phyloP scores from a whole-genome alignment of 768 basidiomycete species.

The Russula emetica region DNA sequence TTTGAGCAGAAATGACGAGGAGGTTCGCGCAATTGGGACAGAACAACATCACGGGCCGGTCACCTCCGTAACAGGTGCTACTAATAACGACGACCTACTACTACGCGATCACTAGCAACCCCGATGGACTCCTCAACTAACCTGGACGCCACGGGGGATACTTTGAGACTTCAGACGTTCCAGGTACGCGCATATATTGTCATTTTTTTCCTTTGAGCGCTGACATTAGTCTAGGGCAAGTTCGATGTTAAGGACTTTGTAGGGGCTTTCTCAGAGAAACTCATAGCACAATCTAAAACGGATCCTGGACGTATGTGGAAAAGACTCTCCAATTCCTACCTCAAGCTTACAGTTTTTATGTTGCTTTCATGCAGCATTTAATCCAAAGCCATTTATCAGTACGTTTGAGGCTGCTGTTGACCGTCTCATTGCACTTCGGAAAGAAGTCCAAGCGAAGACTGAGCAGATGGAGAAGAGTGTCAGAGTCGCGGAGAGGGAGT shows the following conservation, averaged over 20 bases:
- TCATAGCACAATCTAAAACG: conserved; percentile 80
- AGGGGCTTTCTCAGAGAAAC: conserved; percentile 76
- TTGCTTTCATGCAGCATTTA: conserved; percentile 62
- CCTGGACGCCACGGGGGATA: conserved; percentile 10
- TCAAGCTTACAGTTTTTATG: neutral
- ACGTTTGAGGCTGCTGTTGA: conserved; percentile 92
- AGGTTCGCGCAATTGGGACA: conserved; percentile 94
- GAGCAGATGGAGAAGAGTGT: conserved; percentile 93
- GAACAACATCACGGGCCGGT: conserved; percentile 64
- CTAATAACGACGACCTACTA: neutral
- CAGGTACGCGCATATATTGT: conserved; percentile 15
- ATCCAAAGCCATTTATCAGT: conserved; percentile 87
- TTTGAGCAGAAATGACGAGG: conserved; percentile 70
- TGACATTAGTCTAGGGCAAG: conserved; percentile 54
- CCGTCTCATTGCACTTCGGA: conserved; percentile 77
- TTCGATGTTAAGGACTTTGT: conserved; percentile 92
- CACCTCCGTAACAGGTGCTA: neutral
- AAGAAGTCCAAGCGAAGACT: conserved; percentile 85
- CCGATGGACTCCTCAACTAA: conserved; percentile 8
- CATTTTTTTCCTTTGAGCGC: neutral
- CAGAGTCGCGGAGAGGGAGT: conserved; percentile 82
- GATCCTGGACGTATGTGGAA: conserved; percentile 71
- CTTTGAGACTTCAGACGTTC: conserved; percentile 21
- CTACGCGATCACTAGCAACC: neutral
- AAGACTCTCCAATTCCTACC: conserved; percentile 20